Conservation (phyloP, 1,139 yeast species). For the Saccharomyces hybrid region DNA sequence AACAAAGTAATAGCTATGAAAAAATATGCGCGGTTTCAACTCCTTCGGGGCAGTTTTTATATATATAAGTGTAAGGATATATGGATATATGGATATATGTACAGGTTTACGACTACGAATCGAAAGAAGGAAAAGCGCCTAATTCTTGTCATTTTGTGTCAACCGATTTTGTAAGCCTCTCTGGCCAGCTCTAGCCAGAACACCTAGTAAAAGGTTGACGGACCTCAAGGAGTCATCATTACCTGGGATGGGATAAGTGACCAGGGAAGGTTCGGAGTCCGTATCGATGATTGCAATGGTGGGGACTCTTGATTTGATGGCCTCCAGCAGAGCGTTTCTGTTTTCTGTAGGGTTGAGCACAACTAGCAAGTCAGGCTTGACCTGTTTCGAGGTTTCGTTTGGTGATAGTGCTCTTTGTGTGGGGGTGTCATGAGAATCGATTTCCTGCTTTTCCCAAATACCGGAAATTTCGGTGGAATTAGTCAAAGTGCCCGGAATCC, state of each 20-base stretch:
- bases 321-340: slow-evolving; percentile 73
- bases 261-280: slow-evolving; percentile 79
- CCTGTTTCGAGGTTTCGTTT: slow-evolving; percentile 39
- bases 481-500: slow-evolving; percentile 95
- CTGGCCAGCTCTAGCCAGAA: slow-evolving; percentile 78
- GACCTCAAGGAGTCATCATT: slow-evolving; percentile 90
- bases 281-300: slow-evolving; percentile 93
- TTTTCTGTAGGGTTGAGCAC: slow-evolving; percentile 84
- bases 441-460: slow-evolving; percentile 53
- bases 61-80: background rate
- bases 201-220: slow-evolving; percentile 70
- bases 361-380: slow-evolving; percentile 85
- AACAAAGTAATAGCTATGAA: background rate
- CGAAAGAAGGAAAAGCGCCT: background rate
- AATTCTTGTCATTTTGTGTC: slow-evolving; percentile 28
- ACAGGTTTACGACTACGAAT: background rate
- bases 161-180: slow-evolving; percentile 60
- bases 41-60: background rate
- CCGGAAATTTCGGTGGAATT: slow-evolving; percentile 69
- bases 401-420: slow-evolving; percentile 50
- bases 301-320: slow-evolving; percentile 76
- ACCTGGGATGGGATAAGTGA: slow-evolving; percentile 92
- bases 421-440: slow-evolving; percentile 54
- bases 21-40: background rate
- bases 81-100: background rate